Conservation (phyloP, 2,329 filamentous ascomycete genomes). For the Pseudocercospora cruenta region DNA sequence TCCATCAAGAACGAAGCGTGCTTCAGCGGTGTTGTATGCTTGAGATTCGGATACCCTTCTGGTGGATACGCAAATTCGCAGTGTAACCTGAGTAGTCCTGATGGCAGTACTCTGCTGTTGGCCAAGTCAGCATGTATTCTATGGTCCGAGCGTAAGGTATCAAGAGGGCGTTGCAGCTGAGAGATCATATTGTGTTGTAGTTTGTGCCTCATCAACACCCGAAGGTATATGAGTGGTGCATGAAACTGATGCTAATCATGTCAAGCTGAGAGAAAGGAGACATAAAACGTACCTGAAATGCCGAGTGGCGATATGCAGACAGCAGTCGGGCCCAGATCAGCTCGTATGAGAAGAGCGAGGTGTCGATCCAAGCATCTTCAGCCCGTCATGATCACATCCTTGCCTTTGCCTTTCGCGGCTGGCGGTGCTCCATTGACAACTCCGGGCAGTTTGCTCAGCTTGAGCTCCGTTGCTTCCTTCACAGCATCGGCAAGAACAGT, state of each 20-base stretch:
- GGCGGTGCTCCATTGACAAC: slow-evolving; percentile 3
- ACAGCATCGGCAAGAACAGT: slow-evolving; percentile 65
- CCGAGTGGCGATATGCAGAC: not conserved
- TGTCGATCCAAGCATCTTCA: slow-evolving; percentile 22
- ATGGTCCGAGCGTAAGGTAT: not conserved
- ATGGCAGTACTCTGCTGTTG: not conserved
- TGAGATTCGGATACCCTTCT: too few relatives aligned
- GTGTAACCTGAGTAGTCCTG: not conserved
- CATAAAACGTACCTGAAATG: not conserved
- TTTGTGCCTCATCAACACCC: not conserved
- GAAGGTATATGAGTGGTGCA: not conserved
- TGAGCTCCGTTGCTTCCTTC: slow-evolving; percentile 57
- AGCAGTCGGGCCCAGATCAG: not conserved
- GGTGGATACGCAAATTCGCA: not conserved
- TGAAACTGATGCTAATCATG: not conserved
- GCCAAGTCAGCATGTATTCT: not conserved
- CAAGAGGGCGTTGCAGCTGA: not conserved
- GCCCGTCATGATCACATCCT: slow-evolving; percentile 36
- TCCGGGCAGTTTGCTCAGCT: slow-evolving; percentile 27
- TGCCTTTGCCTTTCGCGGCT: slow-evolving; percentile 19
- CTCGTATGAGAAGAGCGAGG: not conserved
- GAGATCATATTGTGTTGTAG: not conserved
- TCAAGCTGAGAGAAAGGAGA: not conserved
- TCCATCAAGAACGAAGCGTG: not conserved
- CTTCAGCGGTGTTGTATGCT: too few relatives aligned